Evolutionary conservation across 2,329 filamentous ascomycete species (phyloP).

Genomic region (Lojkania enalia): DNA sequence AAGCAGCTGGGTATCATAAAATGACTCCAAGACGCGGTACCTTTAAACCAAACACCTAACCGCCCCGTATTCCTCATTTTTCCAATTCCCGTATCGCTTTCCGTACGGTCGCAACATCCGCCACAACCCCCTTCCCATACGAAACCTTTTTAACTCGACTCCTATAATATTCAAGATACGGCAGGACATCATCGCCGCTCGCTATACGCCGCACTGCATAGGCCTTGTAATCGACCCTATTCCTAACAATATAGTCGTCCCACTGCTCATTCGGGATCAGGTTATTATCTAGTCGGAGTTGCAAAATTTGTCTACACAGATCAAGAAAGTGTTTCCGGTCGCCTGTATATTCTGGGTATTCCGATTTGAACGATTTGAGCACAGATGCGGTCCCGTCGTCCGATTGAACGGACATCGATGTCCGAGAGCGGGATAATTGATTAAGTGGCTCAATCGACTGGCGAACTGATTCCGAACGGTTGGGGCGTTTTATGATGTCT

Average conservation of each 20-base stretch:
- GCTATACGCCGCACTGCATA: constrained; percentile 30
- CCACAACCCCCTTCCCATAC: constrained; percentile 30
- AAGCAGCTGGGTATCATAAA: no score
- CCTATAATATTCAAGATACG: constrained; percentile 42
- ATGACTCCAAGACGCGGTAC: no score
- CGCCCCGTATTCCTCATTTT: no score
- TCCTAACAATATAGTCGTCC: constrained; percentile 46
- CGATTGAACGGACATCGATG: no score
- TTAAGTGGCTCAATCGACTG: no score
- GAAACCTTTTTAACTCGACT: constrained; percentile 32
- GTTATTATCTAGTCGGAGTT: constrained; percentile 32
- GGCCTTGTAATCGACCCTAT: constrained; percentile 34
- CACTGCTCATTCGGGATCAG: constrained; percentile 44
- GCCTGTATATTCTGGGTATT: constrained; percentile 44
- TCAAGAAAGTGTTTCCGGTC: constrained; percentile 36
- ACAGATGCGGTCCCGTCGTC: constrained; percentile 9
- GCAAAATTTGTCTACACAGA: constrained; percentile 32
- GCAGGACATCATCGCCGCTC: constrained; percentile 25
- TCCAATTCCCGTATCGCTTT: constrained; percentile 28
- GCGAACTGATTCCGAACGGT: no score
- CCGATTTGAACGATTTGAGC: constrained; percentile 32
- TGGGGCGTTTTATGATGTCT: no score
- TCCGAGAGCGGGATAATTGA: no score
- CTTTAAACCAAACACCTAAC: no score
- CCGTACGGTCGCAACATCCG: constrained; percentile 13